Conservation (phyloP, 2,329 filamentous ascomycete species). For the Aspergillus bombycis region DNA sequence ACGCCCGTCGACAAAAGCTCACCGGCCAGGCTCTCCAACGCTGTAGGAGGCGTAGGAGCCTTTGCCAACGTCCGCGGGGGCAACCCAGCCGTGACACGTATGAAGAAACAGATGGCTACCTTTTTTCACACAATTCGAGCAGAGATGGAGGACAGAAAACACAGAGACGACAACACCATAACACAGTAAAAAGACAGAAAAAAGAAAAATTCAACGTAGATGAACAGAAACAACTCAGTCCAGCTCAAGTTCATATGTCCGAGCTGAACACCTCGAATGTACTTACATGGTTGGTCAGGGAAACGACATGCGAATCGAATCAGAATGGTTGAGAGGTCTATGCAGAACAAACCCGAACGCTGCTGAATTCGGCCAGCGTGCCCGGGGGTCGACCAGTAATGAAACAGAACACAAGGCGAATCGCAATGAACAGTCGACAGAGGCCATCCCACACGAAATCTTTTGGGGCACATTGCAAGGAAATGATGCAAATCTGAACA, state of each 20-base stretch:
- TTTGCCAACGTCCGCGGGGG: not conserved
- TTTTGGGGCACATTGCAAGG: slow-evolving; percentile 25
- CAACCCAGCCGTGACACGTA: slow-evolving; percentile 21
- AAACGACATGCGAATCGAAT: slow-evolving; percentile 19
- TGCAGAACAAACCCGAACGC: slow-evolving; percentile 22
- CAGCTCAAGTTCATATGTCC: slow-evolving; percentile 24
- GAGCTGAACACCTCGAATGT: slow-evolving; percentile 22
- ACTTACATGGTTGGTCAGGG: slow-evolving; percentile 25
- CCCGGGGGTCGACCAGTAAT: slow-evolving; percentile 14
- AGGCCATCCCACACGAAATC: slow-evolving; percentile 26
- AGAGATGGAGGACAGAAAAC: not conserved
- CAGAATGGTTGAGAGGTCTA: slow-evolving; percentile 15
- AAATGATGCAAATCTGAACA: slow-evolving; percentile 24
- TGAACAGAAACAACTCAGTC: slow-evolving; percentile 12
- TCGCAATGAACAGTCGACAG: slow-evolving; percentile 24
- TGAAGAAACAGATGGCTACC: slow-evolving; percentile 18
- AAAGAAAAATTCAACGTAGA: slow-evolving; percentile 3
- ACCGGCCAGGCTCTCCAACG: not conserved
- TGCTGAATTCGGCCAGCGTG: slow-evolving; percentile 12
- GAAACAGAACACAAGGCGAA: slow-evolving; percentile 17
- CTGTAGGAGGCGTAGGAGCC: not conserved
- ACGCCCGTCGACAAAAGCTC: slow-evolving; percentile 4
- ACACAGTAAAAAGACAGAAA: slow-evolving; percentile 10
- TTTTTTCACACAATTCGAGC: slow-evolving; percentile 9
- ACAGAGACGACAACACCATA: slow-evolving; percentile 8